Evolutionary conservation across 208 protist species (phyloP), one percentile per base, ranked within the genome.

Genomic region (Sergeia podlipaevii): DNA sequence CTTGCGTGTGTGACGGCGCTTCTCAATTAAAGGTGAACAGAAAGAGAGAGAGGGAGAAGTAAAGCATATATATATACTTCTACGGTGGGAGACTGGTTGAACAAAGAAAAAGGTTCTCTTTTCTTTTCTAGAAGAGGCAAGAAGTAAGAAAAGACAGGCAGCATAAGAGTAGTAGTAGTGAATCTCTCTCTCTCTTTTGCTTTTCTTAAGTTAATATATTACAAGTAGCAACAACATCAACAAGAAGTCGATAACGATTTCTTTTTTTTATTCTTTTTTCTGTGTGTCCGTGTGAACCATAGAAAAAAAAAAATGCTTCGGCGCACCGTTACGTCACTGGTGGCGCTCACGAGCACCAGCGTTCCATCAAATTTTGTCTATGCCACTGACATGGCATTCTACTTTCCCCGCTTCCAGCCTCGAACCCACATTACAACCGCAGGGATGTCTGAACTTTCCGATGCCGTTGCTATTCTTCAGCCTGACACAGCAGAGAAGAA

Each of bases 391-490:
- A 41, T 91, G 58, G 83, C 80, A 38, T 94, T 91, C 53, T 94
- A 88, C 61, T 88, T 76, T 46, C 83, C 87, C 1, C 74, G 87
- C 43, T 91, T 94, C 56, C 80, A 88, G 59, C 82, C 83, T 2
- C 17, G 32, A 23, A 73, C 68, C 3, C 87, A 94, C 70, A 46
- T 91, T 26, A 51, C 42, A 33, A 15, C 60, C 30, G 65, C 73
- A 18, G 74, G 80, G 34, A 85, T 94, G 32, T 83, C 87, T 0
- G 82, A 94, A 33, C 34, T 94, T 18, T 60, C 32, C n/a, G 83
- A 94, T 43, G 80, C 83, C 7, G 50, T 88, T 1, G 26, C 65
- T 5, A 53, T 54, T 4, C 27, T 55, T 32, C 44, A 46, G 18
- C 63, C 59, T 2, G 60, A 65, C 4, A 62, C 37, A 13, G 34